Percentiles rank a stretch among this genome's conserved stretches.
These are phyloP conservation scores for Phytopythium cucurbitacearum DNA, from an alignment of 352 stramenopile species.

Conservation along the genomic window DNA sequence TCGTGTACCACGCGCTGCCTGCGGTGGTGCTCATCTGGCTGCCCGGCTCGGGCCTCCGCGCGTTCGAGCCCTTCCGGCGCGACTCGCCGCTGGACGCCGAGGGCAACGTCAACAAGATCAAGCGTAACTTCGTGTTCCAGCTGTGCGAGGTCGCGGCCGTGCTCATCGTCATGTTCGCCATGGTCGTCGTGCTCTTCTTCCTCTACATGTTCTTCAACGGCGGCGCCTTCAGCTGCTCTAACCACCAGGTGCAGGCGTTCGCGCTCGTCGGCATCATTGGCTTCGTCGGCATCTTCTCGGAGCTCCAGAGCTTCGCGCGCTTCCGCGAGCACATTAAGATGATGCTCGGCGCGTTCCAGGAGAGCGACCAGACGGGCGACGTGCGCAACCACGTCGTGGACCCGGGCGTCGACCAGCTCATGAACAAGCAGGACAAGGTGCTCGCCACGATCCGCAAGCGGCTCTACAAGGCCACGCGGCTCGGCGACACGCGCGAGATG, in stretches of 20 bases:
- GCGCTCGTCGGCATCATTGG: slow-evolving; percentile 43
- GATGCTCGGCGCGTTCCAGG: slow-evolving; percentile 74
- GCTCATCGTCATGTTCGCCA: slow-evolving; percentile 45
- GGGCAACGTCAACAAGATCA: slow-evolving; percentile 69
- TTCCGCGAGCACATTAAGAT: slow-evolving; percentile 86
- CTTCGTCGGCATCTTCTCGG: slow-evolving; percentile 56
- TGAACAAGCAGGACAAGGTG: slow-evolving; percentile 50
- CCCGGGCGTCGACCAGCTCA: slow-evolving; percentile 41
- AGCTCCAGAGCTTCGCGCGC: slow-evolving; percentile 66
- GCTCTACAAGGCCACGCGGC: slow-evolving; percentile 67
- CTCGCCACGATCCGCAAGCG: slow-evolving; percentile 56
- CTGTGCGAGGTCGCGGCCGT: slow-evolving; percentile 60
- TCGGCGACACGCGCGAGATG: slow-evolving; percentile 64
- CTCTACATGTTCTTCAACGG: slow-evolving; percentile 84
- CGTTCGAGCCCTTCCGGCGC: slow-evolving; percentile 75
- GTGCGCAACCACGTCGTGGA: slow-evolving; percentile 67
- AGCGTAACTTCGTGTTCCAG: slow-evolving; percentile 67
- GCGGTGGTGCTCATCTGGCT: slow-evolving; percentile 56
- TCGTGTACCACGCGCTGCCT: slow-evolving; percentile 67
- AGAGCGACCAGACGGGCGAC: slow-evolving; percentile 71
- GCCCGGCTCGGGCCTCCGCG: slow-evolving; percentile 43
- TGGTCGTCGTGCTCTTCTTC: slow-evolving; percentile 63
- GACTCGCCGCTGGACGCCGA: slow-evolving; percentile 26
- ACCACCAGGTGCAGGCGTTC: slow-evolving; percentile 50
- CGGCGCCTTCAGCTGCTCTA: slow-evolving; percentile 50